Base-by-base conservation (phyloP, 1,139 yeast species). In the Yamadazyma buinensis region DNA sequence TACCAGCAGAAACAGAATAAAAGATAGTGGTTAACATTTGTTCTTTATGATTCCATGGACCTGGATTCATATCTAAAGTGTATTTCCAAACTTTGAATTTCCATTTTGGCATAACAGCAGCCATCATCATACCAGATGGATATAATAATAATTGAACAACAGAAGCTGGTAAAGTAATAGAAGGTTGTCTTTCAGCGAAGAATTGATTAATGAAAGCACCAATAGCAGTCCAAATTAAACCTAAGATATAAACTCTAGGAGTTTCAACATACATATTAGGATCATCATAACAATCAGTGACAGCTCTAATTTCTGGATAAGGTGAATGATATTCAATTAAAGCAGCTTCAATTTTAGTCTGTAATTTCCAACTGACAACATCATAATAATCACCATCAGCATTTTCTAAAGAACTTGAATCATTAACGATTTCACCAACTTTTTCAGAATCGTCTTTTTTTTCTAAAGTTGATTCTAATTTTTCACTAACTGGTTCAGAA, bases 251-350 rank as follows among this genome's bases (percentile, higher is more conserved):
- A 5, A 75, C 72, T 49, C 82, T 64, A 32, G 72, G 43, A 2
- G 82, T 75, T 50, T 78, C 83, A 39, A 64, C 60, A 6, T 75
- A 72, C 20, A 62, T 55, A 5, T 48, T 47, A 3, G 68, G 67
- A 45, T 75, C 78, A 47, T 77, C 81, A 24, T 52, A 53, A 8
- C 78, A 74, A 32, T 67, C 69, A 15, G 77, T 62, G 15, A 75
- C 72, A 5, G 83, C 64, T 42, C 84, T 63, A 2, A 78, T 81
- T 50, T 78, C 84, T 7, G 80, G 75, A 49, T 79, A 78, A 1
- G 81, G 80, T 1, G 82, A 77, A 51, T 67, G 71, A 46, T 60
- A 75, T 30, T 68, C 57, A 32, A 70, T 55, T 30, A 77, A 48
- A 8, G 64, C 67, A 1, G 78, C 80, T 29, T 62, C 59, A 22